Conservation (phyloP, 1,284 basidiomycete species). For the Erythrobasidium hasegawianum region DNA sequence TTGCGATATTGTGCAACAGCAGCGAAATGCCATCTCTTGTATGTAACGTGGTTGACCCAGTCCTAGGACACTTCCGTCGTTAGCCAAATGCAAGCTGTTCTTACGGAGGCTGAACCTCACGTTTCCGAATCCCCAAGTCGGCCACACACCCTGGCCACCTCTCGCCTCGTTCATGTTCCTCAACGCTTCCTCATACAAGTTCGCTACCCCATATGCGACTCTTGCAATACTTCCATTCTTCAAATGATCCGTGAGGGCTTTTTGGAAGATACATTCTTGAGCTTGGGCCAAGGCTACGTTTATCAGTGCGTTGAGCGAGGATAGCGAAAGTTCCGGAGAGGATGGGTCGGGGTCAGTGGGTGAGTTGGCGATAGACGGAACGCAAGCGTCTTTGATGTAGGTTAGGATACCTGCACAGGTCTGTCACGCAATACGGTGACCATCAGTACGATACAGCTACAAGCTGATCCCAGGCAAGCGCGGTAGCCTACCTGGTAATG, state of each 20-base stretch:
- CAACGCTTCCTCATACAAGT: constrained; percentile 63
- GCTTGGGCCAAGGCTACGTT: constrained; percentile 86
- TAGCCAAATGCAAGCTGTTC: not conserved
- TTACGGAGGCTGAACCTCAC: constrained; percentile 53
- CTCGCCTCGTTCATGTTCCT: constrained; percentile 52
- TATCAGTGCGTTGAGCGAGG: constrained; percentile 64
- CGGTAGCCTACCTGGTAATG: constrained; percentile 63
- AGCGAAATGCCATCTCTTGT: constrained; percentile 80
- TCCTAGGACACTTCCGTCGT: constrained; percentile 54
- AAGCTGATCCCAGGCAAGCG: not conserved
- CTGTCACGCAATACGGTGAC: constrained; percentile 53
- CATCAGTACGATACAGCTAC: constrained; percentile 25
- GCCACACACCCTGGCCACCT: constrained; percentile 52
- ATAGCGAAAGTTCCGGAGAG: constrained; percentile 62
- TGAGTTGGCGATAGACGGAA: constrained; percentile 57
- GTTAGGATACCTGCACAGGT: constrained; percentile 70
- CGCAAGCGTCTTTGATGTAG: constrained; percentile 59
- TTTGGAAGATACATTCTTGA: constrained; percentile 95
- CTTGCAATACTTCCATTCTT: constrained; percentile 84
- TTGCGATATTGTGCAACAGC: constrained; percentile 87
- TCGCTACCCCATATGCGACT: constrained; percentile 69
- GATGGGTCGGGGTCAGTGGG: constrained; percentile 53
- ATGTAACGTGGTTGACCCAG: constrained; percentile 76
- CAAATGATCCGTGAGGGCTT: constrained; percentile 61
- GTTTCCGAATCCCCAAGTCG: constrained; percentile 55